Conservation (phyloP, 106 monocot genomes). For the Dioscorea alata region DNA sequence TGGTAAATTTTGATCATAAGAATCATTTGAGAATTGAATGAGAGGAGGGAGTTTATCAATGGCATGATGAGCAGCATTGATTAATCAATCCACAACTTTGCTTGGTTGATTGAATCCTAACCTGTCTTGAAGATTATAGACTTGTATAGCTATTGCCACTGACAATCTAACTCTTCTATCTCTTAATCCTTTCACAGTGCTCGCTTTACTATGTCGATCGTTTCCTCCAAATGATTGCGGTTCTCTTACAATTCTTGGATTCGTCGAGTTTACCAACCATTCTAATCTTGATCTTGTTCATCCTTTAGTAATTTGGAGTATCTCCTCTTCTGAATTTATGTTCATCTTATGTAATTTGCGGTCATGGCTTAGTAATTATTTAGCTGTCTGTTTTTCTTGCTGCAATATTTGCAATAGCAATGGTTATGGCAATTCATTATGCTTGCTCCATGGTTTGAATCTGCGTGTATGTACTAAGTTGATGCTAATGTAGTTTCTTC, state of each 20-base stretch:
- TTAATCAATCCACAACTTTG: constrained; percentile 26
- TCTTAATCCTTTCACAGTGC: constrained; percentile 8
- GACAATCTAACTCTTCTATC: constrained; percentile 8
- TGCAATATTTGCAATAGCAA: too few species aligned
- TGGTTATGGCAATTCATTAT: too few species aligned
- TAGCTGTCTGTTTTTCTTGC: too few species aligned
- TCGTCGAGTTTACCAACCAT: not conserved
- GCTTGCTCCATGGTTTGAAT: too few species aligned
- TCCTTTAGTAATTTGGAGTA: not conserved
- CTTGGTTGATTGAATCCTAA: constrained; percentile 2
- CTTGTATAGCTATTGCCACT: constrained; percentile 3
- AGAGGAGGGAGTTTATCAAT: constrained; percentile 29
- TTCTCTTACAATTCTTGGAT: constrained; percentile 9
- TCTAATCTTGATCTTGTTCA: constrained; percentile 2
- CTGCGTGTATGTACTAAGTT: too few species aligned
- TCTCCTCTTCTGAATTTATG: not conserved
- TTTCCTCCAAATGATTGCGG: constrained; percentile 5
- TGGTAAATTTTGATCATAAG: too few species aligned
- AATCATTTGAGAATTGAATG: not conserved
- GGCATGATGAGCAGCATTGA: constrained; percentile 24
- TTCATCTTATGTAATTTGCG: constrained; percentile 1
- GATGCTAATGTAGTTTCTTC: too few species aligned
- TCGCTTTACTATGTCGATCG: constrained; percentile 9
- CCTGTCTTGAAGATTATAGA: constrained; percentile 3
- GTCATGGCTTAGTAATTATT: not conserved